Evolutionary conservation across 345 rosid genomes (phyloP).

Genomic region (Viola odorata): DNA sequence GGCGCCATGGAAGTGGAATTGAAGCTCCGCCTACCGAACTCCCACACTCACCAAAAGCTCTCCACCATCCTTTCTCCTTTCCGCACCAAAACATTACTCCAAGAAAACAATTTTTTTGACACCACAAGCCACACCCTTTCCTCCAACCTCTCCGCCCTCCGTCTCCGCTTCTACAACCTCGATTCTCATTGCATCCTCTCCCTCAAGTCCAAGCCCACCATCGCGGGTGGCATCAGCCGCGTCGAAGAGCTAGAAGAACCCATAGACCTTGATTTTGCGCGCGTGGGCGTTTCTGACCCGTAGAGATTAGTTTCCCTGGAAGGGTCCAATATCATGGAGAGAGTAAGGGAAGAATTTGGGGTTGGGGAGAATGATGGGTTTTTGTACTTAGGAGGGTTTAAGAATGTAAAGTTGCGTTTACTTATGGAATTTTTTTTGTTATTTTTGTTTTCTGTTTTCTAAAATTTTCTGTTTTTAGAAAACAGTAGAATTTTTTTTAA

Average conservation of each 20-base stretch:
- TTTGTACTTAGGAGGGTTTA: constrained; percentile 26
- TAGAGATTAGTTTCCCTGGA: constrained; percentile 7
- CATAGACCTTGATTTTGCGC: constrained; percentile 13
- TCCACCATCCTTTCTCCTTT: constrained; percentile 20
- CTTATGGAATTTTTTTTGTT: too few species aligned
- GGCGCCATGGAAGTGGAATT: constrained; percentile 23
- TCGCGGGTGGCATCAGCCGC: constrained; percentile 24
- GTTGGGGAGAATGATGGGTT: constrained; percentile 12
- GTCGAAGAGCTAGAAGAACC: constrained; percentile 26
- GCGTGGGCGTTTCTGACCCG: constrained; percentile 17
- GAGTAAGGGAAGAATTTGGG: constrained; percentile 21
- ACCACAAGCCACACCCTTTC: constrained; percentile 14
- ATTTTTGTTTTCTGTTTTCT: too few species aligned
- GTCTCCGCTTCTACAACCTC: constrained; percentile 25
- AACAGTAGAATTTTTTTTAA: too few species aligned
- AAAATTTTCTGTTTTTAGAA: too few species aligned
- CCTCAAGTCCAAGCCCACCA: constrained; percentile 19
- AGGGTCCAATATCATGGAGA: constrained; percentile 14
- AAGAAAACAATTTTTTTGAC: constrained; percentile 29
- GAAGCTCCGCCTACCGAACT: constrained; percentile 19
- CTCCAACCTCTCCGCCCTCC: constrained; percentile 18
- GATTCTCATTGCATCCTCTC: constrained; percentile 22
- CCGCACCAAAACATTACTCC: constrained; percentile 17
- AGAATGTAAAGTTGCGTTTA: constrained; percentile 18
- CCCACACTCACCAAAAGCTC: constrained; percentile 16